phyloP scores from a whole-genome alignment of 2,329 filamentous ascomycete genomes.

The Pseudovirgaria hyperparasitica region DNA sequence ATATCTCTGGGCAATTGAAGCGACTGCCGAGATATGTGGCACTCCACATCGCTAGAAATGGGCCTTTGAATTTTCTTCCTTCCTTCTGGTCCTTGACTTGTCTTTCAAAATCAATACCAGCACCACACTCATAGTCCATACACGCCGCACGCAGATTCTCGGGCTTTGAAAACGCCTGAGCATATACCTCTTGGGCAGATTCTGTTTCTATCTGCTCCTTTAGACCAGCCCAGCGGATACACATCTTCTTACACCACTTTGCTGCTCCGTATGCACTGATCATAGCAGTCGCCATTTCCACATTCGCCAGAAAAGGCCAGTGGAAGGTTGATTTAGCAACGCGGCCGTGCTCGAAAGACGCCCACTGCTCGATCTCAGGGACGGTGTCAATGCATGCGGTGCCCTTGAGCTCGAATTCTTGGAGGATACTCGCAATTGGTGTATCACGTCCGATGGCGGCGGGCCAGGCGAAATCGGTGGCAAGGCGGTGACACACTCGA shows the following conservation, averaged over 20 bases:
- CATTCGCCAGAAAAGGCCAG: conserved; percentile 47
- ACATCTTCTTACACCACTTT: conserved; percentile 23
- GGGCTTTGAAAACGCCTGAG: conserved; percentile 27
- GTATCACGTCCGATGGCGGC: too few species aligned
- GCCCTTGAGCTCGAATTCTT: conserved; percentile 7
- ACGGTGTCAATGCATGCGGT: conserved; percentile 41
- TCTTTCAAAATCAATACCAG: conserved; percentile 40
- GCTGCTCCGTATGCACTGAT: conserved; percentile 32
- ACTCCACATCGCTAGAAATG: conserved; percentile 40
- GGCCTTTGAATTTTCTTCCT: conserved; percentile 32
- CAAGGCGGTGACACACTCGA: conserved; percentile 41
- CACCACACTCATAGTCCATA: conserved; percentile 43
- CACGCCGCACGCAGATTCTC: conserved; percentile 37
- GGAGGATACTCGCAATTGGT: too few species aligned
- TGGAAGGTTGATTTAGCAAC: conserved; percentile 40
- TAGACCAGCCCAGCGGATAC: conserved; percentile 23
- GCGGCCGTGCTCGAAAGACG: conserved; percentile 25
- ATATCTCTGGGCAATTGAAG: conserved; percentile 39
- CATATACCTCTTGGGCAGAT: conserved; percentile 29
- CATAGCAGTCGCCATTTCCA: conserved; percentile 37
- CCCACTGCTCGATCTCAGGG: conserved; percentile 43
- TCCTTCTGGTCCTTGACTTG: conserved; percentile 32
- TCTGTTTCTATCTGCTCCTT: conserved; percentile 10
- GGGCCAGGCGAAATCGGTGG: too few species aligned
- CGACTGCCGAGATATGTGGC: conserved; percentile 34